Evolutionary conservation across 257 asterid species (phyloP).

Genomic region (Galeopsis tetrahit): DNA sequence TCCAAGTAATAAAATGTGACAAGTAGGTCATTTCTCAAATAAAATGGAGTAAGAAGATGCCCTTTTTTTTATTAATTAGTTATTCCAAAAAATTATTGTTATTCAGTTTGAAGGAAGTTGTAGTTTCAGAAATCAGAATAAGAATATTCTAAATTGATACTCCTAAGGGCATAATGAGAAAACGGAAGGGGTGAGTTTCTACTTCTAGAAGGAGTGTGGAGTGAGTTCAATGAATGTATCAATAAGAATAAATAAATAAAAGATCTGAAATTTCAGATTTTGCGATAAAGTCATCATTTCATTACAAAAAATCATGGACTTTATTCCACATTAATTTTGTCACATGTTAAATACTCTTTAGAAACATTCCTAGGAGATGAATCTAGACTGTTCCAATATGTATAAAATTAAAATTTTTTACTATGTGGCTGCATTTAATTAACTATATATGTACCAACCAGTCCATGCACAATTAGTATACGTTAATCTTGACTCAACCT

Average conservation of each 20-base stretch:
- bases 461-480: not conserved
- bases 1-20: too few relatives aligned
- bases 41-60: too few relatives aligned
- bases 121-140: too few relatives aligned
- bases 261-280: not conserved
- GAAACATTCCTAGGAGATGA: conserved; percentile 28
- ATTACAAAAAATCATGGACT: not conserved
- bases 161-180: too few relatives aligned
- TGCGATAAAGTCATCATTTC: conserved; percentile 6
- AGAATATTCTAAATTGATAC: too few relatives aligned
- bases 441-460: not conserved
- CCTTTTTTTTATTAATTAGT: too few relatives aligned
- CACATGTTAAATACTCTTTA: conserved; percentile 28
- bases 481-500: too few relatives aligned
- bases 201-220: conserved; percentile 12
- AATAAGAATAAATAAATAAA: not conserved
- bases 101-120: too few relatives aligned
- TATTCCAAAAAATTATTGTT: too few relatives aligned
- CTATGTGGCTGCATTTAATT: not conserved
- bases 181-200: not conserved
- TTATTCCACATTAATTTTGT: not conserved
- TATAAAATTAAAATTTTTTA: not conserved
- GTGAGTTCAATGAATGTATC: conserved; percentile 33
- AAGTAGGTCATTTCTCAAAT: too few relatives aligned
- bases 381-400: conserved; percentile 9